A percentile compares a stretch with the other conserved stretches of the same genome.
These are phyloP conservation scores for Debaryomyces psychrophilus DNA, from an alignment of 1,139 yeast species.

Conservation along the genomic window DNA sequence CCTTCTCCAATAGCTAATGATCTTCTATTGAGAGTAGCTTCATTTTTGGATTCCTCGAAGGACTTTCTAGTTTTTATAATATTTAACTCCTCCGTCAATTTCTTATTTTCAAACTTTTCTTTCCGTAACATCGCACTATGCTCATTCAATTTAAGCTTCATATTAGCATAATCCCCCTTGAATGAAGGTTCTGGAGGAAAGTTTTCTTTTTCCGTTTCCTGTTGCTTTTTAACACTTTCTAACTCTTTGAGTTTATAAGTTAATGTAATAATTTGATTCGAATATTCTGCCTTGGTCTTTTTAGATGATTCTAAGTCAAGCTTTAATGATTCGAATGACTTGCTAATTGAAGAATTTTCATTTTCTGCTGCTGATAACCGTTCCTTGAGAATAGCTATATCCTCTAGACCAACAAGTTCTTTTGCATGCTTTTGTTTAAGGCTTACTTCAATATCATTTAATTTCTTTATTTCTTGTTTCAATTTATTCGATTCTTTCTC, in stretches of 20 bases:
- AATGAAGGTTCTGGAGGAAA: slow-evolving; percentile 35
- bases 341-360: slow-evolving; percentile 20
- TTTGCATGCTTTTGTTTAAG: slow-evolving; percentile 11
- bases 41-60: slow-evolving; percentile 22
- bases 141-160: slow-evolving; percentile 57
- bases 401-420: slow-evolving; percentile 11
- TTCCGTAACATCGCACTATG: slow-evolving; percentile 52
- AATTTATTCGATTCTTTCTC: slow-evolving; percentile 20
- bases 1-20: slow-evolving; percentile 43
- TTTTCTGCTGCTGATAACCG: slow-evolving; percentile 17
- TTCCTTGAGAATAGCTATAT: slow-evolving; percentile 15
- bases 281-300: slow-evolving; percentile 29
- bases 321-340: slow-evolving; percentile 27
- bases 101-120: slow-evolving; percentile 57
- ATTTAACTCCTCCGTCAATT: slow-evolving; percentile 59
- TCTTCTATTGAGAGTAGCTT: slow-evolving; percentile 21
- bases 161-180: slow-evolving; percentile 49
- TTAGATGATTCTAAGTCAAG: slow-evolving; percentile 40
- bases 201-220: slow-evolving; percentile 41
- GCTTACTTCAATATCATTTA: neutral
- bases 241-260: slow-evolving; percentile 27
- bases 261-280: slow-evolving; percentile 30
- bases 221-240: slow-evolving; percentile 20
- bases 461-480: slow-evolving; percentile 9
- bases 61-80: slow-evolving; percentile 52